Evolutionary conservation across 2,329 filamentous ascomycete genomes (phyloP).

Genomic region (Onygenales sp.): DNA sequence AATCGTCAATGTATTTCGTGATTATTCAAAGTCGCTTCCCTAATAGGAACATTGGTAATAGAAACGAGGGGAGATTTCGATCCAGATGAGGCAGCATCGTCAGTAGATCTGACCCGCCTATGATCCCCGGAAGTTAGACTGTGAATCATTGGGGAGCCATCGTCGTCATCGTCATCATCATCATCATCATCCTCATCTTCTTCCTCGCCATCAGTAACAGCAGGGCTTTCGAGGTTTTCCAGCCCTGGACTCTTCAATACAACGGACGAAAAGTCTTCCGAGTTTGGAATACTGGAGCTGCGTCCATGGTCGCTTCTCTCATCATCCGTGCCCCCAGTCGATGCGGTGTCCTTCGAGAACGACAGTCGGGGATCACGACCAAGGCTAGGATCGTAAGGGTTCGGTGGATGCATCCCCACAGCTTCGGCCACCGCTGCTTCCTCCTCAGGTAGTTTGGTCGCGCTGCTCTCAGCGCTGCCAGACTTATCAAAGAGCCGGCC

Average conservation of each 20-base stretch:
- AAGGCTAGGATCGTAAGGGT: neutral
- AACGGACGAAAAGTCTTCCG: neutral
- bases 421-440: slow-evolving; percentile 43
- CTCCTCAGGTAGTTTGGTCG: slow-evolving; percentile 35
- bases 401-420: slow-evolving; percentile 30
- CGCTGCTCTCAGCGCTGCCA: slow-evolving; percentile 37
- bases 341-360: slow-evolving; percentile 3
- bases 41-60: neutral
- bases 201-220: slow-evolving; percentile 5
- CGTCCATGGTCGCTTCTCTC: neutral
- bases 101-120: neutral
- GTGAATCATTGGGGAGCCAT: neutral
- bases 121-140: neutral
- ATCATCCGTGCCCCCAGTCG: neutral
- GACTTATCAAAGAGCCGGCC: slow-evolving; percentile 44
- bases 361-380: neutral
- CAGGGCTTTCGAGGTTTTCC: slow-evolving; percentile 5
- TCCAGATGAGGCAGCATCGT: neutral
- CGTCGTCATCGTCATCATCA: neutral
- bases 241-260: neutral
- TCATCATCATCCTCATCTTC: slow-evolving; percentile 1
- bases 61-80: neutral
- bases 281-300: neutral
- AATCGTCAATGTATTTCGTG: neutral
- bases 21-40: neutral